Conservation (phyloP, 768 basidiomycete species). For the Saitozyma podzolica region DNA sequence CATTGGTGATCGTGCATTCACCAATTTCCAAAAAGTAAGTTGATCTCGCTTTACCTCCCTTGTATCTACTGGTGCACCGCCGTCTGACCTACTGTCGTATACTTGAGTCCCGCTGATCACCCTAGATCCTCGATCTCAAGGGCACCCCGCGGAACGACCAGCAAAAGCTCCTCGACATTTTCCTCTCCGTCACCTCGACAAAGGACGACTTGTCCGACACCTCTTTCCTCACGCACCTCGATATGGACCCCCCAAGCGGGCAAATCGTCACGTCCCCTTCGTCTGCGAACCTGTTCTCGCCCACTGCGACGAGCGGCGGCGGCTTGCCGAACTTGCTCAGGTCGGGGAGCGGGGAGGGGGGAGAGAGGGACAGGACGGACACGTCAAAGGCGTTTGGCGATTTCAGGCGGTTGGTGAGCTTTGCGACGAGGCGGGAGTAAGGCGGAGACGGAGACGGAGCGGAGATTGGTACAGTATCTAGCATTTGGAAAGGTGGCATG, state of each 20-base stretch:
- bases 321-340: conserved; percentile 60
- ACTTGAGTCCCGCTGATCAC: background rate
- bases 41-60: background rate
- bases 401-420: conserved; percentile 81
- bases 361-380: conserved; percentile 53
- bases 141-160: conserved; percentile 84
- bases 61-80: too few species aligned
- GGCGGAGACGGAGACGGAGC: too few species aligned
- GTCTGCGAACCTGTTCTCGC: conserved; percentile 61
- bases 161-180: conserved; percentile 85
- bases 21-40: conserved; percentile 93
- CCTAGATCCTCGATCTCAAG: conserved; percentile 90
- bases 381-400: conserved; percentile 84
- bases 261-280: conserved; percentile 40
- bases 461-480: too few species aligned
- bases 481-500: too few species aligned
- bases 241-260: conserved; percentile 76
- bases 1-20: conserved; percentile 90
- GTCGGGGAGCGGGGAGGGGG: conserved; percentile 57
- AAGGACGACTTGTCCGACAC: conserved; percentile 82
- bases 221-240: conserved; percentile 88
- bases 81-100: too few species aligned
- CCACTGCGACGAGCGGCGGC: conserved; percentile 54
- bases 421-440: conserved; percentile 63
- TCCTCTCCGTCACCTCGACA: conserved; percentile 88